Base-by-base conservation (phyloP, 441 rosid genomes). In the Codiaeum variegatum region DNA sequence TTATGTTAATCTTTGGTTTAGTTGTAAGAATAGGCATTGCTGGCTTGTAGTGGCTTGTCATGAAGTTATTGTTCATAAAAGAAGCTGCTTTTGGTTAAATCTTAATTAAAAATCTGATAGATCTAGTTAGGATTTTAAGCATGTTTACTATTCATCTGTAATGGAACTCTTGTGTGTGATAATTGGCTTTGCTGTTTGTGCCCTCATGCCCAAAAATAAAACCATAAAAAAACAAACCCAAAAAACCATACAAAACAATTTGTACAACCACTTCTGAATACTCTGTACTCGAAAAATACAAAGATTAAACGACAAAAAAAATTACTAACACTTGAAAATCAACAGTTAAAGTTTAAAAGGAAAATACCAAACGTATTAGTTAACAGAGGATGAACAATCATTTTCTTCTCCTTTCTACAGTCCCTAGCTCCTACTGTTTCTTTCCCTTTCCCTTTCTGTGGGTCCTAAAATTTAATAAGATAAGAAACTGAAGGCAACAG, bases 401-500 rank as follows among this genome's bases (percentile, higher is more conserved):
- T 68, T 61, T 71, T 28, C 51, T 10, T 26, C 12, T 26, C 12
- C 58, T 24, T 49, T 26, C 38, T 36, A 4, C 38, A 34, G 5
- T 38, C 12, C 2, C 61, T 62, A 34, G 5, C 10, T 2, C 2
- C 61, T 62, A 63, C 47, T 69, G 28, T 38, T 12, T 2, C 23
- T 51, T 51, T 19, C 24, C 8, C 56, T 7, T 36, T 0, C 0
- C 38, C 23, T 32, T 61, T 62, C 62, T 40, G 69, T 61, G 66
- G 81, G 80, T 28, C 82, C 86, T 70, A 10, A 72, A 47, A 32
- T 71, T 76, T 1, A 18, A 16, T 16, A 67, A 46, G 40, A 40
- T 6, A 28, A 68, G 61, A 49, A 63, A 44, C 1, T 3, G n/a
- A 51, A 46, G 49, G 77, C 78, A 69, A 69, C 75, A 11, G 67